Percentiles rank a stretch among this genome's conserved stretches.
These are phyloP conservation scores for Talaromyces stipitatus DNA, from an alignment of 495 filamentous ascomycete species.

Conservation along the genomic window DNA sequence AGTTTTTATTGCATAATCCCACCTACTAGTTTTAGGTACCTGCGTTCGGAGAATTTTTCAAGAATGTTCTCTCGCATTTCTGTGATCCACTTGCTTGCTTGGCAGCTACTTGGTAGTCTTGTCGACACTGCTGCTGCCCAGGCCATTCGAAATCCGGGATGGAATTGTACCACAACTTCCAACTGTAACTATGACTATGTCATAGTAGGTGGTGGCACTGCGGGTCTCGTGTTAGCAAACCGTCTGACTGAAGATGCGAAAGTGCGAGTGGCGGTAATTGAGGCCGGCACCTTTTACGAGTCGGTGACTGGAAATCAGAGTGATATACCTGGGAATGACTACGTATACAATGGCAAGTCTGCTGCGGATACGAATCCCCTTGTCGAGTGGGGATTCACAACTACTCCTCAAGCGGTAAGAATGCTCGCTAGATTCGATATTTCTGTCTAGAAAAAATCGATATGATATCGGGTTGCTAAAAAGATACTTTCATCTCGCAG, in stretches of 20 bases:
- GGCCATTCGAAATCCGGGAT: no score
- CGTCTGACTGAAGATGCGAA: conserved; percentile 31
- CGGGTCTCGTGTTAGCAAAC: conserved; percentile 40
- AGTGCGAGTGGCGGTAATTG: conserved; percentile 40
- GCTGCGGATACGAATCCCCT: conserved; percentile 18
- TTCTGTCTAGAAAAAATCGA: not conserved
- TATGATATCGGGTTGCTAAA: no score
- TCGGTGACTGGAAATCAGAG: conserved; percentile 33
- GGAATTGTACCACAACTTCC: no score
- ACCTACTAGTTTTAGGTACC: no score
- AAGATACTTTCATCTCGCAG: no score
- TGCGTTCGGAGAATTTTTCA: no score
- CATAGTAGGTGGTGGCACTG: conserved; percentile 50
- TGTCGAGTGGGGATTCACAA: conserved; percentile 44
- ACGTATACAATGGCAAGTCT: conserved; percentile 15
- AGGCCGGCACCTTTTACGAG: conserved; percentile 53
- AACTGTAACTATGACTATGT: conserved; percentile 52
- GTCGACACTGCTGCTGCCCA: no score
- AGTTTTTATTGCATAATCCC: no score
- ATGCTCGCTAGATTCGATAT: no score
- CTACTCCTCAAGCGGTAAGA: conserved; percentile 28
- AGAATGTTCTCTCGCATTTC: no score
- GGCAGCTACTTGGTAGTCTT: no score
- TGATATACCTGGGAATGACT: conserved; percentile 27
- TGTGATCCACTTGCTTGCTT: no score